Conservation (phyloP, 495 filamentous ascomycete genomes). For the Penicillium salamii region DNA sequence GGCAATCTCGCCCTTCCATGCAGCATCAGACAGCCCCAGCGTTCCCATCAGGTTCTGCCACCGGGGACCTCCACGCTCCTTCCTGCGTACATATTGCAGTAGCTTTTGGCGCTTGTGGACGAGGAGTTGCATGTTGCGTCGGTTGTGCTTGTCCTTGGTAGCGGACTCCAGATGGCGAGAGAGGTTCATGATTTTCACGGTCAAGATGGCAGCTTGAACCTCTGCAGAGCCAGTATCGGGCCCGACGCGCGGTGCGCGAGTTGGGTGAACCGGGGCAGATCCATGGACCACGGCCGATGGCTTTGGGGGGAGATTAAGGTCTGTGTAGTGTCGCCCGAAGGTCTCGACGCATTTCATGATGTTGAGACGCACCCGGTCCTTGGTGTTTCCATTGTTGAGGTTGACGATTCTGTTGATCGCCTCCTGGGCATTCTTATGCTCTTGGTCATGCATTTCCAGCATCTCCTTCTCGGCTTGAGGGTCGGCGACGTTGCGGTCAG, state of each 20-base stretch:
- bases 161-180: slow-evolving; percentile 54
- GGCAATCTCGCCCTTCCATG: slow-evolving; percentile 83
- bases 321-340: slow-evolving; percentile 92
- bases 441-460: slow-evolving; percentile 24
- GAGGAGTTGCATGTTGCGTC: slow-evolving; percentile 79
- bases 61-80: slow-evolving; percentile 85
- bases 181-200: slow-evolving; percentile 84
- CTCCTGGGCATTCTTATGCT: slow-evolving; percentile 40
- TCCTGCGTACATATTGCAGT: slow-evolving; percentile 76
- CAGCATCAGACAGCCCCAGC: slow-evolving; percentile 80
- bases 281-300: slow-evolving; percentile 31
- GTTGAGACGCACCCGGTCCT: slow-evolving; percentile 76
- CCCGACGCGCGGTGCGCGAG: slow-evolving; percentile 69
- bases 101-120: slow-evolving; percentile 89
- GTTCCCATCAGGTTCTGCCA: slow-evolving; percentile 81
- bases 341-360: slow-evolving; percentile 77
- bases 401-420: slow-evolving; percentile 75
- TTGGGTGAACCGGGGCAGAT: slow-evolving; percentile 22
- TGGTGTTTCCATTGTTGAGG: slow-evolving; percentile 68
- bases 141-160: slow-evolving; percentile 84
- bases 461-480: slow-evolving; percentile 40
- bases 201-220: slow-evolving; percentile 96
- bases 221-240: slow-evolving; percentile 91
- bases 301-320: slow-evolving; percentile 59
- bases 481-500: slow-evolving; percentile 37